Conservation (phyloP, 2,329 filamentous ascomycete species). For the Sporothrix phasma region DNA sequence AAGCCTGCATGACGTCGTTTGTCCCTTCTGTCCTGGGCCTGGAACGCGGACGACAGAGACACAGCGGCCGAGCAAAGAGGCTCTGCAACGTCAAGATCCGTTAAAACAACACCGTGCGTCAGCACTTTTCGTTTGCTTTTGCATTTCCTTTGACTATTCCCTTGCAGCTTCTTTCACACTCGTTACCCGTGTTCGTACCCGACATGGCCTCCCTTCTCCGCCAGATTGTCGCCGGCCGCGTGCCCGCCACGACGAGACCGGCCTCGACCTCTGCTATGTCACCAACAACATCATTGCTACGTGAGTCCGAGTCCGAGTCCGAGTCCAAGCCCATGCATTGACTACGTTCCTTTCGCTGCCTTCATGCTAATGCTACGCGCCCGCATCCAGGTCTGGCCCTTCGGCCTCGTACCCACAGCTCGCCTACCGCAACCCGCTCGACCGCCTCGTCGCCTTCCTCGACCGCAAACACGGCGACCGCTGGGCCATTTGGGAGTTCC, state of each 20-base stretch:
- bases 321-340: too few species aligned
- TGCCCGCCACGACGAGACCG: conserved; percentile 72
- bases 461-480: conserved; percentile 71
- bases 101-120: too few species aligned
- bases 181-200: background rate
- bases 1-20: conserved; percentile 3
- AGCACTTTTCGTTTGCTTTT: too few species aligned
- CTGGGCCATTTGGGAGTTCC: conserved; percentile 98
- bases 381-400: conserved; percentile 90
- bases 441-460: conserved; percentile 77
- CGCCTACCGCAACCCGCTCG: conserved; percentile 87
- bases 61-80: too few species aligned
- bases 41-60: too few species aligned
- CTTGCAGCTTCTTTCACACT: background rate
- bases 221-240: conserved; percentile 88
- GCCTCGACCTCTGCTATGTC: conserved; percentile 91
- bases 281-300: conserved; percentile 65
- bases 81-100: too few species aligned
- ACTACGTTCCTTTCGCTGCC: too few species aligned
- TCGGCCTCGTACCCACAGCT: conserved; percentile 81
- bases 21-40: too few species aligned
- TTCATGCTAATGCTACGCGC: too few species aligned
- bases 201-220: conserved; percentile 67
- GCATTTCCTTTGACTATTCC: too few species aligned
- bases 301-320: too few species aligned